A percentile compares a stretch with the other conserved stretches of the same genome.
These are phyloP conservation scores for Begonia peltatifolia DNA, from an alignment of 306 rosid species.

Conservation along the genomic window DNA sequence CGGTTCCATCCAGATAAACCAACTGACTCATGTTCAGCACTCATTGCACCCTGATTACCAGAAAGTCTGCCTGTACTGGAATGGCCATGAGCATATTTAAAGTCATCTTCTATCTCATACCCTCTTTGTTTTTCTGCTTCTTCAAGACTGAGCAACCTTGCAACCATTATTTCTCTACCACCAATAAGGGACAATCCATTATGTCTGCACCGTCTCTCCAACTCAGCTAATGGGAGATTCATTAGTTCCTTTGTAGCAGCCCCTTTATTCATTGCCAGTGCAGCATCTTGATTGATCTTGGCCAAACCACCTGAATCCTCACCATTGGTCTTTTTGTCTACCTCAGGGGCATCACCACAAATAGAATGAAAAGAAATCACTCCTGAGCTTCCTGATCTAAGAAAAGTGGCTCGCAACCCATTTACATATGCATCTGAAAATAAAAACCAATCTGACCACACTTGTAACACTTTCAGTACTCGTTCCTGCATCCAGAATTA, in stretches of 20 bases:
- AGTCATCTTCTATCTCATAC: slow-evolving; percentile 69
- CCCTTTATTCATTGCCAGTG: slow-evolving; percentile 94
- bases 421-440: slow-evolving; percentile 94
- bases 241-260: slow-evolving; percentile 84
- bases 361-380: slow-evolving; percentile 77
- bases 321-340: slow-evolving; percentile 53
- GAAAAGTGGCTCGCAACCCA: slow-evolving; percentile 90
- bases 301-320: slow-evolving; percentile 47
- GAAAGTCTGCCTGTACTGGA: slow-evolving; percentile 58
- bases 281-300: slow-evolving; percentile 78
- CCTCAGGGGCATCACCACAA: slow-evolving; percentile 77
- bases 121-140: slow-evolving; percentile 93
- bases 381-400: slow-evolving; percentile 85
- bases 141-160: slow-evolving; percentile 85
- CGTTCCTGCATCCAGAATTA: slow-evolving; percentile 56
- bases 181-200: slow-evolving; percentile 97
- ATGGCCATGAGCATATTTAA: slow-evolving; percentile 58
- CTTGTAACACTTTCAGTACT: slow-evolving; percentile 90
- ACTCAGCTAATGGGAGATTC: slow-evolving; percentile 80
- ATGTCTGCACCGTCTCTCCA: slow-evolving; percentile 96
- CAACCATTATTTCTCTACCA: slow-evolving; percentile 96
- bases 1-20: slow-evolving; percentile 62
- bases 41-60: slow-evolving; percentile 38
- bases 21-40: slow-evolving; percentile 48
- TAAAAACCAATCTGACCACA: slow-evolving; percentile 99